Evolutionary conservation across 306 rosid species (phyloP), one percentile per base, ranked within the genome.

Genomic region (Luffa aegyptiaca): DNA sequence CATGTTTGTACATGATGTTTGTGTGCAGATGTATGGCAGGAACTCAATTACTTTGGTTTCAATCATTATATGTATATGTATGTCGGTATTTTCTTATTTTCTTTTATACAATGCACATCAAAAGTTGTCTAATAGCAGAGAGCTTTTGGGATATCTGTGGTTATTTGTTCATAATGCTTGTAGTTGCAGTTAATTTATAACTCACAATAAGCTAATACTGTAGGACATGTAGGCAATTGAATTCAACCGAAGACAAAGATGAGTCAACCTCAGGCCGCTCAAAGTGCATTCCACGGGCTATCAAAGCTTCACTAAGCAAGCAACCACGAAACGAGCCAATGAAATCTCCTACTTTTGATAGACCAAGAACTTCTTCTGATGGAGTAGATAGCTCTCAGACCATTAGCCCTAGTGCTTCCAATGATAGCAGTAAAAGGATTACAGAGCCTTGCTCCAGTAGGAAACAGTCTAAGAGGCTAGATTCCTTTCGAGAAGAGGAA

Each of bases 201-300:
- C 66, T 76, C 6, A 36, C 66, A 55, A 16, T 39, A 55, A 52
- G 75, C 69, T 80, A 18, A 41, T 41, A 44, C 48, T 86, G 84
- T 90, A 94, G 97, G 93, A 79, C 89, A 55, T 61, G 76, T 42
- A 82, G 83, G 83, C 90, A 92, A 77, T 69, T 79, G 80, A 89
- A 86, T 82, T 78, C 93, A 61, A 78, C 58, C 37, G 91, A 89
- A 74, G 90, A 84, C 76, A 86, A 46, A 64, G 87, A 81, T 83
- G 91, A 88, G 76, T 56, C 92, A 3, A 85, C 89, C 49, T 86
- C 88, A 18, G 93, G 98, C 81, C 90, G 83, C 49, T 88, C 91
- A 68, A 96, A 91, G 86, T 96, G 98, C 86, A 91, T 91, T 81
- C 96, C 93, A 2, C 86, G 90, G 49, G 90, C 99, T 12, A 87